These are phyloP conservation scores for Wallacemonas rigidus DNA, from an alignment of 208 protist species.

Conservation along the genomic window DNA sequence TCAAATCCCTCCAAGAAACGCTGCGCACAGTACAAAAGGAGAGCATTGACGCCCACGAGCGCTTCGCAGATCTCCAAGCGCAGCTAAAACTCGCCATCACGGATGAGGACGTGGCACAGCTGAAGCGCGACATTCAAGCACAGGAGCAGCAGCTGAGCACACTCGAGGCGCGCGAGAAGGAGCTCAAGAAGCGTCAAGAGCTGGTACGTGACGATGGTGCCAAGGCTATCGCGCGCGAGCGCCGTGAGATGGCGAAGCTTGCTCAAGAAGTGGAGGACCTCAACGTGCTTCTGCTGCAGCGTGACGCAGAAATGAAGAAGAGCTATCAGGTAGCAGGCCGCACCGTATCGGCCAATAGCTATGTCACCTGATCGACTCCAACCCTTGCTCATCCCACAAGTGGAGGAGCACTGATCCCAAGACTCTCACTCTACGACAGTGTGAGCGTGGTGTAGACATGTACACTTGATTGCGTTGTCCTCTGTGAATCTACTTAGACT, in stretches of 20 bases:
- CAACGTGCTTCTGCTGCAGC: constrained; percentile 38
- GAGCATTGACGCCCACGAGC: constrained; percentile 65
- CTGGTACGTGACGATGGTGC: constrained; percentile 41
- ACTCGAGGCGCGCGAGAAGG: constrained; percentile 19
- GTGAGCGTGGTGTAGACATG: too few relatives aligned
- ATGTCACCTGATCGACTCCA: neutral
- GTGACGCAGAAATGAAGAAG: constrained; percentile 56
- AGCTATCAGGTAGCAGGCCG: constrained; percentile 35
- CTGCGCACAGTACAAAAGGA: constrained; percentile 44
- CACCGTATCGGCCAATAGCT: neutral
- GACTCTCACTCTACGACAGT: too few relatives aligned
- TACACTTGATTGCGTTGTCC: too few relatives aligned
- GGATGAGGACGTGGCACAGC: constrained; percentile 44
- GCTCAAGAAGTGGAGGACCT: constrained; percentile 54
- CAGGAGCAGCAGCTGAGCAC: constrained; percentile 36
- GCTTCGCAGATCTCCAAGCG: constrained; percentile 51
- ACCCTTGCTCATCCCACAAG: too few relatives aligned
- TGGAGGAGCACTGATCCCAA: too few relatives aligned
- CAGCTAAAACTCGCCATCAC: constrained; percentile 57
- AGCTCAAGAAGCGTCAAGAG: constrained; percentile 38
- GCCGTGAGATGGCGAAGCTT: constrained; percentile 44
- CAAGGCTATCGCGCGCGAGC: constrained; percentile 31
- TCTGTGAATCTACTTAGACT: neutral
- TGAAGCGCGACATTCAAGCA: constrained; percentile 32
- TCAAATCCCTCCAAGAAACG: constrained; percentile 50